phyloP scores from a whole-genome alignment of 352 stramenopile species.

The Phytopythium ostracodes region DNA sequence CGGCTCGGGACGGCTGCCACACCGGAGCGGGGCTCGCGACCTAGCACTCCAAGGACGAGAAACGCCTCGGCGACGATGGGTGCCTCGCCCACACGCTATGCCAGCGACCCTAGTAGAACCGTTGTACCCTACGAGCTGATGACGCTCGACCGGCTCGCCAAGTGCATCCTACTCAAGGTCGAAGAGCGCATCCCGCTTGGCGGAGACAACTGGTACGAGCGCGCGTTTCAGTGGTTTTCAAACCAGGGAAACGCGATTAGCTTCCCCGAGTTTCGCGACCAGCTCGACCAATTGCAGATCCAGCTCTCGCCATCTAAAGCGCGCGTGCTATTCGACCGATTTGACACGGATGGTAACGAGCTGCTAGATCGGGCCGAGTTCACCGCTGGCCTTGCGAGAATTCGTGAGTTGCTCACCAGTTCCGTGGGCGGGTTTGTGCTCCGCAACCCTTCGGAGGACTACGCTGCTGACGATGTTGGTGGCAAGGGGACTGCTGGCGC shows the following conservation, averaged over 20 bases:
- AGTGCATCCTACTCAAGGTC: slow-evolving; percentile 53
- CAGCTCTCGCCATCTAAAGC: slow-evolving; percentile 50
- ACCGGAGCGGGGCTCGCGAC: background rate
- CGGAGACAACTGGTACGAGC: slow-evolving; percentile 40
- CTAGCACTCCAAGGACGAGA: background rate
- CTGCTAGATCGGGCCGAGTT: slow-evolving; percentile 71
- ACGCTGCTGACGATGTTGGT: background rate
- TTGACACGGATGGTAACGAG: slow-evolving; percentile 55
- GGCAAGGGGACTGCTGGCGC: background rate
- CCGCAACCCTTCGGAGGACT: background rate
- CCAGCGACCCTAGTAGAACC: background rate
- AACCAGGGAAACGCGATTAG: slow-evolving; percentile 52
- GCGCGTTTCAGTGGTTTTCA: slow-evolving; percentile 68
- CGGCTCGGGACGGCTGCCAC: background rate
- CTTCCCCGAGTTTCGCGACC: slow-evolving; percentile 52
- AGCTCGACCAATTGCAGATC: slow-evolving; percentile 54
- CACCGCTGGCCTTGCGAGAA: slow-evolving; percentile 15
- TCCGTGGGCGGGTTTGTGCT: background rate
- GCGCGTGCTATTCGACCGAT: slow-evolving; percentile 53
- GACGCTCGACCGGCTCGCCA: slow-evolving; percentile 45
- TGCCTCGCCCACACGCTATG: background rate
- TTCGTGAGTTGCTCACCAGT: slow-evolving; percentile 3
- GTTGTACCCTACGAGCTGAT: slow-evolving; percentile 43
- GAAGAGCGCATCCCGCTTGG: slow-evolving; percentile 45
- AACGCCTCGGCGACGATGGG: background rate